A percentile compares a stretch with the other conserved stretches of the same genome.
Conservation (phyloP, 108 stramenopile genomes). For the Nitzschia inconspicua region DNA sequence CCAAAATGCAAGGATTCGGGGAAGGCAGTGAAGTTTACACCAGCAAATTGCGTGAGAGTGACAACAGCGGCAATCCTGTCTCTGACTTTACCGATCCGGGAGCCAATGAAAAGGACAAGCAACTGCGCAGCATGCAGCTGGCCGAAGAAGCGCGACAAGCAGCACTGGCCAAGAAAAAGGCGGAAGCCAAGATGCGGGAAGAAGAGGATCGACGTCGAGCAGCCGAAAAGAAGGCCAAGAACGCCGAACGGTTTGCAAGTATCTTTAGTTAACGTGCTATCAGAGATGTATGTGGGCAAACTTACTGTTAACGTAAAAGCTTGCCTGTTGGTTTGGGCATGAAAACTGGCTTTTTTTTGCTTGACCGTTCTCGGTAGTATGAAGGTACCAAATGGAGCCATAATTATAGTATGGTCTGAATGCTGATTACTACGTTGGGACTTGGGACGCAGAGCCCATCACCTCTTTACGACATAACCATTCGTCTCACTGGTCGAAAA, state of each 20-base stretch:
- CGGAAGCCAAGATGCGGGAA: slow-evolving; percentile 11
- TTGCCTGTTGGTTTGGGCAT: no score
- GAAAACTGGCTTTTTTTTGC: no score
- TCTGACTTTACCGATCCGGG: slow-evolving; percentile 23
- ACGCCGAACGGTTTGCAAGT: slow-evolving; percentile 21
- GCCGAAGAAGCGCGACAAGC: slow-evolving; percentile 21
- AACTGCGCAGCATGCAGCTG: slow-evolving; percentile 12
- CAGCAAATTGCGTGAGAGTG: not conserved
- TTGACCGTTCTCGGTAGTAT: no score
- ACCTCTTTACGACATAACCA: no score
- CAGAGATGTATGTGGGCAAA: no score
- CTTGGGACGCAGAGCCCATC: no score
- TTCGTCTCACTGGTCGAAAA: no score
- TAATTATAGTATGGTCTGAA: no score
- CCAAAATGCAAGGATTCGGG: slow-evolving; percentile 26
- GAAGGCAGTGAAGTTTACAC: slow-evolving; percentile 23
- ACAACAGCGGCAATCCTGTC: not conserved
- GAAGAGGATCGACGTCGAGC: slow-evolving; percentile 24
- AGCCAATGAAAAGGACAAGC: slow-evolving; percentile 26
- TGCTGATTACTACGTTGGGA: no score
- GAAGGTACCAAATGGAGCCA: no score
- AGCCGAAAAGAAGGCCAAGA: slow-evolving; percentile 20
- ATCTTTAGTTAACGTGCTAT: slow-evolving; percentile 33
- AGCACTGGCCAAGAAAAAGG: slow-evolving; percentile 6
- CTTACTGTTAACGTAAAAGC: no score